These are phyloP conservation scores for Coemansia sp. DNA, from an alignment of 192 early-diverging fungal genomes.

Conservation along the genomic window DNA sequence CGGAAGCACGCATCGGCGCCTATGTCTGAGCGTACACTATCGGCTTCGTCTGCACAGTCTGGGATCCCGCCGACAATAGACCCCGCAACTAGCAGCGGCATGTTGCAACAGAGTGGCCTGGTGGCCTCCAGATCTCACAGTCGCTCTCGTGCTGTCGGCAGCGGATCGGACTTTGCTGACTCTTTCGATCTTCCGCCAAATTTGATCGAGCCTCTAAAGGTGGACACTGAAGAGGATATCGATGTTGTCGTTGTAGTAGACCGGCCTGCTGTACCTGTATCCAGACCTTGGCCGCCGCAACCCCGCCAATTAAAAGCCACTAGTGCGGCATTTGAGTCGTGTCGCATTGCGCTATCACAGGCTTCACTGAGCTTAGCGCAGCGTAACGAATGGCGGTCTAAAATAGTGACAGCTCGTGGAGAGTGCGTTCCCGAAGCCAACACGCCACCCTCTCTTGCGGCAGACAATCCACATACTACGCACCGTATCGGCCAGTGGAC, in stretches of 20 bases:
- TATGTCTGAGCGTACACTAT: not conserved
- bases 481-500: slow-evolving; percentile 12
- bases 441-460: not conserved
- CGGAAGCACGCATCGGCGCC: not conserved
- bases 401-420: slow-evolving; percentile 23
- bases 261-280: not conserved
- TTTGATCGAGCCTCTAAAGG: not conserved
- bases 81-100: not conserved
- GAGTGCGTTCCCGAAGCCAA: slow-evolving; percentile 10
- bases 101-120: not conserved
- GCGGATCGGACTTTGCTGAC: not conserved
- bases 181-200: slow-evolving; percentile 8
- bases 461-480: not conserved
- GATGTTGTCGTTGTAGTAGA: slow-evolving; percentile 2
- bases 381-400: slow-evolving; percentile 19
- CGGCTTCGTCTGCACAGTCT: not conserved
- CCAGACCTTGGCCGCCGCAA: not conserved
- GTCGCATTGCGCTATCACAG: slow-evolving; percentile 32
- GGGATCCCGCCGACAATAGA: not conserved
- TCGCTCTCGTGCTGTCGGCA: slow-evolving; percentile 3
- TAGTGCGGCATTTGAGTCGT: slow-evolving; percentile 14
- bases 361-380: slow-evolving; percentile 18
- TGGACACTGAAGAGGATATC: slow-evolving; percentile 9
- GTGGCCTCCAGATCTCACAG: not conserved
- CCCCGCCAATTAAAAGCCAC: not conserved